Percentiles rank a stretch among this genome's conserved stretches.
phyloP scores from a whole-genome alignment of 345 rosid species.

The Laguncularia racemosa region DNA sequence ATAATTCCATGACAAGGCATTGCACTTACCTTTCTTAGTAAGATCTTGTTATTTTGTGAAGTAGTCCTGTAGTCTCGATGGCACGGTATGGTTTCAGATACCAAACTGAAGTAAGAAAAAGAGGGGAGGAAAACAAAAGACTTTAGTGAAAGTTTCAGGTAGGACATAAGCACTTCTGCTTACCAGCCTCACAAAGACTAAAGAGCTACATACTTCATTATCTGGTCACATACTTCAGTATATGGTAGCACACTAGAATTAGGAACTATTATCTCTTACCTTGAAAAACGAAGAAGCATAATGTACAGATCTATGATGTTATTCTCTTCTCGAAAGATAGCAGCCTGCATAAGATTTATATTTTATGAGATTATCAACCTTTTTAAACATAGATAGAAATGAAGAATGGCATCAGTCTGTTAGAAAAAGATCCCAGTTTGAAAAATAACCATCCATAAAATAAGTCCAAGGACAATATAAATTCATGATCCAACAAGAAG shows the following conservation, averaged over 20 bases:
- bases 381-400: too few relatives aligned
- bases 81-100: slow-evolving; percentile 80
- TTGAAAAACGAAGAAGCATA: slow-evolving; percentile 92
- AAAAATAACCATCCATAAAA: too few relatives aligned
- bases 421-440: too few relatives aligned
- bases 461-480: too few relatives aligned
- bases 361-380: background rate
- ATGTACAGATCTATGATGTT: slow-evolving; percentile 80
- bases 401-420: too few relatives aligned
- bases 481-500: too few relatives aligned
- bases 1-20: background rate
- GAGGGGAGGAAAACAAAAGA: slow-evolving; percentile 4
- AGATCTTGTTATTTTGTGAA: slow-evolving; percentile 35
- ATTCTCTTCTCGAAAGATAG: slow-evolving; percentile 84
- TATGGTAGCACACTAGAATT: background rate
- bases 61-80: slow-evolving; percentile 73
- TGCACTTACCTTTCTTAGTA: slow-evolving; percentile 50
- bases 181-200: too few relatives aligned
- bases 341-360: slow-evolving; percentile 46
- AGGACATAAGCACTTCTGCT: too few relatives aligned
- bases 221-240: too few relatives aligned
- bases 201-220: too few relatives aligned
- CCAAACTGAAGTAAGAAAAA: slow-evolving; percentile 58
- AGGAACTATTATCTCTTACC: slow-evolving; percentile 31
- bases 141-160: too few relatives aligned